phyloP scores from a whole-genome alignment of 1,139 yeast species.

The Geotrichum histeridarum region DNA sequence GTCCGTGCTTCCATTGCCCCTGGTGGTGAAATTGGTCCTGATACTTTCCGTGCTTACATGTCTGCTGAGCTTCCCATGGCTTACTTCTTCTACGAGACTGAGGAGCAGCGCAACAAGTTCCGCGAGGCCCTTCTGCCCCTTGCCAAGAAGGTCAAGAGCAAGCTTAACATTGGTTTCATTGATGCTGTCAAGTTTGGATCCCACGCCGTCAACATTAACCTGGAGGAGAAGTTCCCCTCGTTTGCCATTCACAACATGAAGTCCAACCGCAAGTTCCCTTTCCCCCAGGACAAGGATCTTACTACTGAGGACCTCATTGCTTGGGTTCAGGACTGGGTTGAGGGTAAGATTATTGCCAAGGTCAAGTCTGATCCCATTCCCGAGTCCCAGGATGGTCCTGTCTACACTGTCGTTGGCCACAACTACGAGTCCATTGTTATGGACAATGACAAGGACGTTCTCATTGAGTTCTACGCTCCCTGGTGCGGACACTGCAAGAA shows the following conservation, averaged over 20 bases:
- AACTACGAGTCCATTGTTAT: constrained; percentile 67
- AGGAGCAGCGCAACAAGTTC: constrained; percentile 59
- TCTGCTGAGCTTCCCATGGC: constrained; percentile 71
- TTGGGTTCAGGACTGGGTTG: constrained; percentile 60
- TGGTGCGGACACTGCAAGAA: constrained; percentile 99
- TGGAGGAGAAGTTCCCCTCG: constrained; percentile 77
- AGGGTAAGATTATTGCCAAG: constrained; percentile 64
- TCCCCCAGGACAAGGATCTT: constrained; percentile 46
- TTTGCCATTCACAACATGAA: constrained; percentile 77
- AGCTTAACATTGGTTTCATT: constrained; percentile 79
- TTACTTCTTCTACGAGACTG: constrained; percentile 73
- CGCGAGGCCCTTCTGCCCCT: constrained; percentile 51
- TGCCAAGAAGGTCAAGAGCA: constrained; percentile 75
- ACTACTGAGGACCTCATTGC: constrained; percentile 46
- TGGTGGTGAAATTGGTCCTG: constrained; percentile 85
- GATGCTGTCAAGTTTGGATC: constrained; percentile 77
- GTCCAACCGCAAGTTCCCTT: constrained; percentile 71
- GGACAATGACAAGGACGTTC: constrained; percentile 73
- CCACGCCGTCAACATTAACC: constrained; percentile 84
- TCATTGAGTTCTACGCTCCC: constrained; percentile 94
- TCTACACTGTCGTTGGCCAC: constrained; percentile 75
- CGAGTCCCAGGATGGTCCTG: constrained; percentile 68
- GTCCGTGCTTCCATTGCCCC: constrained; percentile 72
- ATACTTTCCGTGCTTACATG: constrained; percentile 73
- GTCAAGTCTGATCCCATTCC: constrained; percentile 87